A percentile compares a stretch with the other conserved stretches of the same genome.
Evolutionary conservation across 2,329 filamentous ascomycete genomes (phyloP).

Genomic region (Epichloe glyceriae): DNA sequence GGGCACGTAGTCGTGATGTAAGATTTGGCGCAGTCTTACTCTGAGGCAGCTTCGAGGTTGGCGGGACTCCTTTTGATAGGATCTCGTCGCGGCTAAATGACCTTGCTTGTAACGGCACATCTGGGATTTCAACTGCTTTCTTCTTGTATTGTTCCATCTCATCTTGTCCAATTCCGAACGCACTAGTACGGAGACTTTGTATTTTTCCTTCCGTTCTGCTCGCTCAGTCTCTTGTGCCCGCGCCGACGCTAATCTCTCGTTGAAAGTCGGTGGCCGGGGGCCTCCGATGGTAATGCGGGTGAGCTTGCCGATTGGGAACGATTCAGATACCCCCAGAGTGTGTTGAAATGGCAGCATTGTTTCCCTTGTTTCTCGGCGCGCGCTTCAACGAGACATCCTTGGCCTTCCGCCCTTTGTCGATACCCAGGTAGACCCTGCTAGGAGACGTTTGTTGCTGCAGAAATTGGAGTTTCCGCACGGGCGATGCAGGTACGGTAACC

Average conservation of each 20-base stretch:
- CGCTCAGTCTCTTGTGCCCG: slow-evolving; percentile 41
- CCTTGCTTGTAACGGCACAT: slow-evolving; percentile 32
- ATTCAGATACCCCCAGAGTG: slow-evolving; percentile 28
- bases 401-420: slow-evolving; percentile 75
- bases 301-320: slow-evolving; percentile 28
- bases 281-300: slow-evolving; percentile 13
- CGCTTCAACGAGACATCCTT: slow-evolving; percentile 76
- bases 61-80: slow-evolving; percentile 20
- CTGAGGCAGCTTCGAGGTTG: slow-evolving; percentile 21
- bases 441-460: slow-evolving; percentile 55
- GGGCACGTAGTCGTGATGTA: slow-evolving; percentile 8
- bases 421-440: slow-evolving; percentile 66
- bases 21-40: slow-evolving; percentile 30
- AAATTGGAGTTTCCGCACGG: slow-evolving; percentile 48
- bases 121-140: slow-evolving; percentile 41
- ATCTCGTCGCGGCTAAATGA: slow-evolving; percentile 54
- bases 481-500: slow-evolving; percentile 64
- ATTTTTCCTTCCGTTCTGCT: slow-evolving; percentile 39
- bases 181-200: slow-evolving; percentile 37
- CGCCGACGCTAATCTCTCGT: slow-evolving; percentile 68
- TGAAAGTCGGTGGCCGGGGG: slow-evolving; percentile 51
- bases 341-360: slow-evolving; percentile 8
- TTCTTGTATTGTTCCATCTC: slow-evolving; percentile 49
- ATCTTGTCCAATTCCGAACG: slow-evolving; percentile 43
- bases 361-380: slow-evolving; percentile 37